Conservation (phyloP, 2,329 filamentous ascomycete genomes). For the Chaetomium strumarium region DNA sequence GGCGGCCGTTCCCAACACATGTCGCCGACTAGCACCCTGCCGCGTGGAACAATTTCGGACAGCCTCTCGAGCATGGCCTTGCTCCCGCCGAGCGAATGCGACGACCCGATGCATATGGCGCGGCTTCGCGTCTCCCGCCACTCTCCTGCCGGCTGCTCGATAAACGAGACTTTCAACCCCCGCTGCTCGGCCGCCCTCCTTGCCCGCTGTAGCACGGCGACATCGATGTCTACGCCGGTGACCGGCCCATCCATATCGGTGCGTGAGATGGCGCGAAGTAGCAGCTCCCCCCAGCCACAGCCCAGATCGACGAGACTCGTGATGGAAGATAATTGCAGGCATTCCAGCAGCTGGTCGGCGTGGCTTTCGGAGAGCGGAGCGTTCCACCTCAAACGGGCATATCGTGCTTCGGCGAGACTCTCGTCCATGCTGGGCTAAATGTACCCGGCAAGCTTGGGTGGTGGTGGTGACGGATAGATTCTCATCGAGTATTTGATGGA, state of each 20-base stretch:
- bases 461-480: no score
- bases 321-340: neutral
- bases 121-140: neutral
- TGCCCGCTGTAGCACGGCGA: neutral
- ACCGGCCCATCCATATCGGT: neutral
- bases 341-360: neutral
- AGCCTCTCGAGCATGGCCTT: neutral
- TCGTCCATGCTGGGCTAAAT: neutral
- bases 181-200: neutral
- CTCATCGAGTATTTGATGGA: no score
- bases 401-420: neutral
- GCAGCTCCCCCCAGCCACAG: conserved; percentile 7
- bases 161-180: neutral
- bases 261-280: neutral
- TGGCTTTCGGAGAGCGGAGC: conserved; percentile 1
- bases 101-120: conserved; percentile 1
- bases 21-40: neutral
- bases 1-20: conserved; percentile 6
- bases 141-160: neutral
- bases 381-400: conserved; percentile 1
- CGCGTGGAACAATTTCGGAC: neutral
- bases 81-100: neutral
- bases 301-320: conserved; percentile 5
- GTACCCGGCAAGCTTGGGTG: no score
- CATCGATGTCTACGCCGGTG: conserved; percentile 2